A percentile compares a stretch with the other conserved stretches of the same genome.
Conservation (phyloP, 1,284 basidiomycete genomes). For the Phellopilus nigrolimitatus region DNA sequence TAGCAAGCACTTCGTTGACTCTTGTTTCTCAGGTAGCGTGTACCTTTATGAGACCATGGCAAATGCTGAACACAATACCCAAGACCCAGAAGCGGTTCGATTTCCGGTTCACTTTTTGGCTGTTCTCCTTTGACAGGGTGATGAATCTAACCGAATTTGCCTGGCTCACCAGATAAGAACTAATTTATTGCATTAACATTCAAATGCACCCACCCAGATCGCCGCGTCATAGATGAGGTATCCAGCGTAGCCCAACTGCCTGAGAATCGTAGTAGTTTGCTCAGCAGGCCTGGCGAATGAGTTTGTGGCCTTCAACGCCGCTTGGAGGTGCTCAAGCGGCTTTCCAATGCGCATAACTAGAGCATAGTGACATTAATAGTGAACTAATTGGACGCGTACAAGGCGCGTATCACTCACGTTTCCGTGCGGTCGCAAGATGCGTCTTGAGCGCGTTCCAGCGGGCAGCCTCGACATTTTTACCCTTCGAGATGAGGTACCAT, state of each 20-base stretch:
- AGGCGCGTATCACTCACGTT: constrained; percentile 48
- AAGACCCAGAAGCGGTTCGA: constrained; percentile 89
- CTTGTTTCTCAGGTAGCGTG: neutral
- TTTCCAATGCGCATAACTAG: constrained; percentile 91
- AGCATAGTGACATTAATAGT: constrained; percentile 9
- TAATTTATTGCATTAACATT: constrained; percentile 2
- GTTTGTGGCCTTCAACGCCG: constrained; percentile 77
- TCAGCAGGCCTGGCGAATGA: constrained; percentile 60
- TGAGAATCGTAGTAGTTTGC: constrained; percentile 74
- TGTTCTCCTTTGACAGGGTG: constrained; percentile 58
- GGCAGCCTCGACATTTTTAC: constrained; percentile 59
- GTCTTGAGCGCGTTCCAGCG: constrained; percentile 78
- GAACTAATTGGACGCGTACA: neutral
- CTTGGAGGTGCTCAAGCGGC: constrained; percentile 92
- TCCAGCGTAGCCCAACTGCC: constrained; percentile 89
- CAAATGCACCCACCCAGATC: constrained; percentile 63
- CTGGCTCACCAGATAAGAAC: constrained; percentile 31
- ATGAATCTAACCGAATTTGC: constrained; percentile 70
- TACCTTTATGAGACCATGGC: constrained; percentile 66
- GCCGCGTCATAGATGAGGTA: constrained; percentile 82
- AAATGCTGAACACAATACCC: constrained; percentile 78
- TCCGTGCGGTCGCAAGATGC: constrained; percentile 74
- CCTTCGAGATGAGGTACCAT: constrained; percentile 70
- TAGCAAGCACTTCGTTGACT: neutral
- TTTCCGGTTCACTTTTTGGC: constrained; percentile 61